These are phyloP conservation scores for Boletus rubropictus DNA, from an alignment of 768 basidiomycete species.

Conservation along the genomic window DNA sequence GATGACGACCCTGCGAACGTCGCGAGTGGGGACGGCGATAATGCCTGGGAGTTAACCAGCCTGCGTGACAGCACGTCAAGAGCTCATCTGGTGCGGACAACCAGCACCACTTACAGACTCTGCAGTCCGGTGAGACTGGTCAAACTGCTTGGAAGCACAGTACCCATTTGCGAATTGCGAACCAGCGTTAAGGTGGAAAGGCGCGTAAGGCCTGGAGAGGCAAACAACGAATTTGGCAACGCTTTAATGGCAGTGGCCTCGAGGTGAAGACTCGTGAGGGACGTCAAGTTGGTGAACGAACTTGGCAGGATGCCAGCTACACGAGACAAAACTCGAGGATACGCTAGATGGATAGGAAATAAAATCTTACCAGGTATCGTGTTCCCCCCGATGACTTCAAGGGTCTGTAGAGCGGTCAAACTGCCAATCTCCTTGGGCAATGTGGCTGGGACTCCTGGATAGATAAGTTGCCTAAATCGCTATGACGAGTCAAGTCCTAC, in stretches of 20 bases:
- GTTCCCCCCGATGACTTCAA: slow-evolving; percentile 38
- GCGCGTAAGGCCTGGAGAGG: slow-evolving; percentile 28
- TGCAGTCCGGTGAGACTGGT: slow-evolving; percentile 29
- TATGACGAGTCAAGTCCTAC: neutral
- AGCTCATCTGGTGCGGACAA: neutral
- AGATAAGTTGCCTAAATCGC: slow-evolving; percentile 33
- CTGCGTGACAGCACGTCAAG: slow-evolving; percentile 19
- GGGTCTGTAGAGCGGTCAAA: slow-evolving; percentile 34
- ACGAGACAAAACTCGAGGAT: neutral
- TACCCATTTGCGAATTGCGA: slow-evolving; percentile 37
- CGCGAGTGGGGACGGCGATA: slow-evolving; percentile 31
- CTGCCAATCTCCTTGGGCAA: slow-evolving; percentile 39
- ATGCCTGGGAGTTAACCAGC: slow-evolving; percentile 33
- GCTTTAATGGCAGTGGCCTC: slow-evolving; percentile 37
- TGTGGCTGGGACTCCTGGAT: slow-evolving; percentile 42
- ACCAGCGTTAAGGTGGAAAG: slow-evolving; percentile 35
- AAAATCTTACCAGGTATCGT: slow-evolving; percentile 36
- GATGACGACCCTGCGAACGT: slow-evolving; percentile 29
- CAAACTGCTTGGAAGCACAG: slow-evolving; percentile 34
- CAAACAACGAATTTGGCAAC: slow-evolving; percentile 31
- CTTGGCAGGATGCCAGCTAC: slow-evolving; percentile 39
- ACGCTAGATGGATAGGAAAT: neutral
- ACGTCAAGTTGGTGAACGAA: slow-evolving; percentile 34
- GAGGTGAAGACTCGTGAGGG: slow-evolving; percentile 36
- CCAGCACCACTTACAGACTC: slow-evolving; percentile 32